Percentiles rank a stretch among this genome's conserved stretches.
Conservation (phyloP, 805 yeast species). For the Candida railenensis region DNA sequence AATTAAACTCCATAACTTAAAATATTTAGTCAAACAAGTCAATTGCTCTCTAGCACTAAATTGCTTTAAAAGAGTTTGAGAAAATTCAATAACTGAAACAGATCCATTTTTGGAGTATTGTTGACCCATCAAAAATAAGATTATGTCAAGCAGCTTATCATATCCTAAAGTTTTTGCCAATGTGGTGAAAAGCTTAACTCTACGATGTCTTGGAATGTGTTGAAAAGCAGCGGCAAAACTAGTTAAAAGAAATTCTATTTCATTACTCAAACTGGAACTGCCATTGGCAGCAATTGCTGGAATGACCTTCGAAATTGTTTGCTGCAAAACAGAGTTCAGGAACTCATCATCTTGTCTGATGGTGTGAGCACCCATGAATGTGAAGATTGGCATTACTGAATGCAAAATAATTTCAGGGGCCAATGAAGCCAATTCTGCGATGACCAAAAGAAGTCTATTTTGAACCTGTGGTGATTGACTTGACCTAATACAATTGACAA, state of each 20-base stretch:
- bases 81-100: constrained; percentile 62
- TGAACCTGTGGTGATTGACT: constrained; percentile 94
- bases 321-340: constrained; percentile 88
- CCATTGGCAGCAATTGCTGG: constrained; percentile 72
- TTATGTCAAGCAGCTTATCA: constrained; percentile 61
- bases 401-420: constrained; percentile 91
- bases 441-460: constrained; percentile 78
- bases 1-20: constrained; percentile 50
- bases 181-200: constrained; percentile 80
- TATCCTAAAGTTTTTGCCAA: constrained; percentile 75
- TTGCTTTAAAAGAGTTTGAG: constrained; percentile 63
- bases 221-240: constrained; percentile 93
- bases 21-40: constrained; percentile 48
- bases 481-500: constrained; percentile 87
- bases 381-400: constrained; percentile 98
- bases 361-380: constrained; percentile 98
- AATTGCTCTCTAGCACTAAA: constrained; percentile 72
- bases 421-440: constrained; percentile 82
- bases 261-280: constrained; percentile 45
- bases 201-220: constrained; percentile 95
- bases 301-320: constrained; percentile 83
- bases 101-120: constrained; percentile 50
- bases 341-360: constrained; percentile 96
- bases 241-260: constrained; percentile 78
- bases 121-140: constrained; percentile 77